phyloP scores from a whole-genome alignment of 2,329 filamentous ascomycete species.

The Colletotrichum musicola region DNA sequence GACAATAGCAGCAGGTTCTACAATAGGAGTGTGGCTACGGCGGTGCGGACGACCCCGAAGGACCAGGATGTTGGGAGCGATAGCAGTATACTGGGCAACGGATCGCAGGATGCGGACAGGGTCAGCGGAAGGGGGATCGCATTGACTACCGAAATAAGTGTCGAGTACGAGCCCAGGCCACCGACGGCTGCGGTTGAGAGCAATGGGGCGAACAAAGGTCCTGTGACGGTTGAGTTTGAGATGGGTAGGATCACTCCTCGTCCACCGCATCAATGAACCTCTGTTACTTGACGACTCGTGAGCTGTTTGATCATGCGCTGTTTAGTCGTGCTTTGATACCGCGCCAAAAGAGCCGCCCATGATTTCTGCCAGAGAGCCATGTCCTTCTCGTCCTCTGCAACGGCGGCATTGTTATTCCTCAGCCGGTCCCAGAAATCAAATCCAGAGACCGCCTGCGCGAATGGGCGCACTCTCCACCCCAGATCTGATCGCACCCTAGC shows the following conservation, averaged over 20 bases:
- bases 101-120: neutral
- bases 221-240: neutral
- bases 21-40: slow-evolving; percentile 10
- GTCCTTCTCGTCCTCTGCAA: too few relatives aligned
- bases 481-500: neutral
- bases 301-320: too few relatives aligned
- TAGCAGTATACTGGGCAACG: slow-evolving; percentile 28
- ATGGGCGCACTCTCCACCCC: too few relatives aligned
- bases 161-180: slow-evolving; percentile 5
- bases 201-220: neutral
- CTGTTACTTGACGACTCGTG: too few relatives aligned
- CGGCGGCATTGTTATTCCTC: neutral
- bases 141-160: slow-evolving; percentile 15
- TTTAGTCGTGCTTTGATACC: too few relatives aligned
- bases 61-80: slow-evolving; percentile 32
- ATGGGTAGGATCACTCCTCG: neutral
- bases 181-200: too few relatives aligned
- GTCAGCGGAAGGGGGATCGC: neutral
- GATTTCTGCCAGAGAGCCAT: too few relatives aligned
- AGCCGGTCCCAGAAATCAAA: neutral
- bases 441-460: too few relatives aligned
- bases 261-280: too few relatives aligned
- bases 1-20: slow-evolving; percentile 56
- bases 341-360: too few relatives aligned
- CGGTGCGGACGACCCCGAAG: neutral